Conservation (phyloP, 148 eudicot genomes). For the Persicaria maculosa region DNA sequence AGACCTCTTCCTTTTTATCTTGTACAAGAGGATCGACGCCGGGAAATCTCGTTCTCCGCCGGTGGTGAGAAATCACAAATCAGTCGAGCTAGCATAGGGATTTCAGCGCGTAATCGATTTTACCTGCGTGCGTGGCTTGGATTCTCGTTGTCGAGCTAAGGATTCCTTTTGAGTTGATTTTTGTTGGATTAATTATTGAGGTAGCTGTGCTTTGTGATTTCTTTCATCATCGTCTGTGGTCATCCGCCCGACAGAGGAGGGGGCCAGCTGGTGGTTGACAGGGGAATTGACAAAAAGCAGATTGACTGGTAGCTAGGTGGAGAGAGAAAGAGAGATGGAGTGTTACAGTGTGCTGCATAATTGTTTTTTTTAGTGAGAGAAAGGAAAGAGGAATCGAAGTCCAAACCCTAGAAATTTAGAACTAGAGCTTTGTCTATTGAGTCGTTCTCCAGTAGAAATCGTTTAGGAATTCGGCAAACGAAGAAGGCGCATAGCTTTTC, state of each 20-base stretch:
- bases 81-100: not conserved
- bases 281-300: slow-evolving; percentile 17
- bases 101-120: not conserved
- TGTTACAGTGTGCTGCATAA: slow-evolving; percentile 12
- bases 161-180: not conserved
- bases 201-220: slow-evolving; percentile 8
- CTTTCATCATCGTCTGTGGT: slow-evolving; percentile 10
- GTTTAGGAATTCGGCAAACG: not conserved
- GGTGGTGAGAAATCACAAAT: not conserved
- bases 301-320: slow-evolving; percentile 57
- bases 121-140: not conserved
- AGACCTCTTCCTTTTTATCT: not conserved
- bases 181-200: slow-evolving; percentile 5
- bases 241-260: not conserved
- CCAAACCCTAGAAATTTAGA: slow-evolving; percentile 12
- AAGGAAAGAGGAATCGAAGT: slow-evolving; percentile 2
- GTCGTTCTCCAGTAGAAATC: slow-evolving; percentile 2
- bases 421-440: not conserved
- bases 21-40: not conserved
- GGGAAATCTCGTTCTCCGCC: not conserved
- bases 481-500: not conserved
- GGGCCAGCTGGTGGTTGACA: slow-evolving; percentile 15
- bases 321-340: slow-evolving; percentile 19
- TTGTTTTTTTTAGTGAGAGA: slow-evolving; percentile 11
- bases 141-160: not conserved